phyloP scores from a whole-genome alignment of 106 monocot genomes.

The Dendrobium chrysotoxum region DNA sequence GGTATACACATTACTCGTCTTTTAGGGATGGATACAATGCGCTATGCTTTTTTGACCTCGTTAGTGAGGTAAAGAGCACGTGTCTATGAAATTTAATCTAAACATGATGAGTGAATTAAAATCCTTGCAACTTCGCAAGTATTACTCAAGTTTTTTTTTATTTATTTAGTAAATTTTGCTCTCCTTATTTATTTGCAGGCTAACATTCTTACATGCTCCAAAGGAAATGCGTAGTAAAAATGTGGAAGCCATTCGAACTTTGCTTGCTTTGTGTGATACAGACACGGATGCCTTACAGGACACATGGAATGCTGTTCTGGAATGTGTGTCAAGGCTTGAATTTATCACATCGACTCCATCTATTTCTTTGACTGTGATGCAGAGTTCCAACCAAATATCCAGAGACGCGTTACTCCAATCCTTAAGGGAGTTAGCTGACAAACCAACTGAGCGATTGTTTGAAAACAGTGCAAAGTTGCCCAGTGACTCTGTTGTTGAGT shows the following conservation, averaged over 20 bases:
- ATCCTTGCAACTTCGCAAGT: not conserved
- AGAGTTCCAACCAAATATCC: constrained; percentile 95
- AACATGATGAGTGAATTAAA: not conserved
- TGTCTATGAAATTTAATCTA: not conserved
- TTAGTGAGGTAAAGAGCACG: constrained; percentile 54
- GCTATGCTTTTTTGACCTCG: constrained; percentile 94
- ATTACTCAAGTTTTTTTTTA: not conserved
- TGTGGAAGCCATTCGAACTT: constrained; percentile 86
- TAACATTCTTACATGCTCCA: constrained; percentile 97
- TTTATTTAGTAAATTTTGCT: not conserved
- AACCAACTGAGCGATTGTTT: constrained; percentile 91
- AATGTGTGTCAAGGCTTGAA: constrained; percentile 96
- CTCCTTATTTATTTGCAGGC: constrained; percentile 35
- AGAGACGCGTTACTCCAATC: constrained; percentile 81
- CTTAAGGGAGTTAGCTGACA: constrained; percentile 79
- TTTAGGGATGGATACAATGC: constrained; percentile 98
- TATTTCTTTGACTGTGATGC: constrained; percentile 89
- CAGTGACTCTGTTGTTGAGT: constrained; percentile 94
- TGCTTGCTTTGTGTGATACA: constrained; percentile 64
- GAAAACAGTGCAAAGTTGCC: constrained; percentile 82
- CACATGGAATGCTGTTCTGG: constrained; percentile 99
- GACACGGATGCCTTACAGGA: constrained; percentile 83
- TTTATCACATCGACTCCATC: constrained; percentile 78
- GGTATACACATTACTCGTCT: constrained; percentile 81
- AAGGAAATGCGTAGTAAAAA: constrained; percentile 97